Percentiles rank a stretch among this genome's conserved stretches.
Evolutionary conservation across 305 asterid genomes (phyloP).

Genomic region (Coffea humblotiana): DNA sequence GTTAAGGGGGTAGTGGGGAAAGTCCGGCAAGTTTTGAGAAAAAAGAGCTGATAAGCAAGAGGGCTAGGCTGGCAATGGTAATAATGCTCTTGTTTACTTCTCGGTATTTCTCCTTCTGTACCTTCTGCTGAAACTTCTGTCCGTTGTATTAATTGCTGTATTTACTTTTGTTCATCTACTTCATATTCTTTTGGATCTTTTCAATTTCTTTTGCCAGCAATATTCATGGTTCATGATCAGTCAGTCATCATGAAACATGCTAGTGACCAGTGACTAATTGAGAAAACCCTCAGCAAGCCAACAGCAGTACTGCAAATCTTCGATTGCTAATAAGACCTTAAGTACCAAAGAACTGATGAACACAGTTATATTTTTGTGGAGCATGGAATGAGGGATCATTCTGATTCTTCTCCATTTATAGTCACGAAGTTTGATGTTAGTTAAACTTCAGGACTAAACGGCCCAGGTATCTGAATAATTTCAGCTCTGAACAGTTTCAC

Average conservation of each 20-base stretch:
- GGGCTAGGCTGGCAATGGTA: constrained; percentile 8
- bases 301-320: constrained; percentile 17
- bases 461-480: constrained; percentile 12
- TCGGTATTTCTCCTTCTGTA: constrained; percentile 24
- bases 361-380: background rate
- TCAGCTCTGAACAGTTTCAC: background rate
- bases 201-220: constrained; percentile 21
- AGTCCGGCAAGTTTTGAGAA: constrained; percentile 13
- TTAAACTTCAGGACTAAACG: constrained; percentile 6
- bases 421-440: background rate
- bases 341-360: constrained; percentile 8
- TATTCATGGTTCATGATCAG: background rate
- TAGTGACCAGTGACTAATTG: background rate
- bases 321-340: constrained; percentile 13
- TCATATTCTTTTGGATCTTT: constrained; percentile 23
- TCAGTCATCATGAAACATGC: background rate
- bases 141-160: constrained; percentile 46
- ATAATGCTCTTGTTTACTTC: constrained; percentile 35
- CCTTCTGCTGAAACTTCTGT: constrained; percentile 42
- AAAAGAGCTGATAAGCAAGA: constrained; percentile 11
- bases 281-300: constrained; percentile 9
- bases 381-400: constrained; percentile 13
- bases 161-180: constrained; percentile 42
- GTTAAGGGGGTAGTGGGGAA: constrained; percentile 33
- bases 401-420: constrained; percentile 18